phyloP scores from a whole-genome alignment of 1,139 yeast species.

The Protomyces lactucae-debilis region DNA sequence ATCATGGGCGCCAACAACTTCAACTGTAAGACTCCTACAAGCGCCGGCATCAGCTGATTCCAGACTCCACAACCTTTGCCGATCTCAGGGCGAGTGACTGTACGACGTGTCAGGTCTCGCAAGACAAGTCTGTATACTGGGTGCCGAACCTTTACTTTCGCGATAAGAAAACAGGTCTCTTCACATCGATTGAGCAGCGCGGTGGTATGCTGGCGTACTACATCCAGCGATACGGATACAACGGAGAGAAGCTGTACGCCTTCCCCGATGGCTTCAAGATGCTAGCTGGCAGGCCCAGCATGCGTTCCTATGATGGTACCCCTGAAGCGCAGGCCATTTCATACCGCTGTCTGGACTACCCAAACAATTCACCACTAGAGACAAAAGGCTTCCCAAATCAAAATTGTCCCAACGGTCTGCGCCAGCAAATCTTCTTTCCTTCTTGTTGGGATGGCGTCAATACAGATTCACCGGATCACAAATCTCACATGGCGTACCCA shows the following conservation, averaged over 20 bases:
- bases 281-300: slow-evolving; percentile 28
- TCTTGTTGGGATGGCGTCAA: slow-evolving; percentile 31
- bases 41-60: not conserved
- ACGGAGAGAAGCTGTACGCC: slow-evolving; percentile 25
- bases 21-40: not conserved
- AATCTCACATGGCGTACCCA: slow-evolving; percentile 28
- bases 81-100: slow-evolving; percentile 20
- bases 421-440: slow-evolving; percentile 28
- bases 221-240: slow-evolving; percentile 27
- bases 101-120: slow-evolving; percentile 25
- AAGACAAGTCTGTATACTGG: slow-evolving; percentile 28
- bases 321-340: slow-evolving; percentile 25
- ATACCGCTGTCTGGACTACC: slow-evolving; percentile 24
- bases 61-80: slow-evolving; percentile 10
- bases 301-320: slow-evolving; percentile 1
- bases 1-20: slow-evolving; percentile 25
- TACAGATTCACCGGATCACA: slow-evolving; percentile 27
- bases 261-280: slow-evolving; percentile 30
- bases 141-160: slow-evolving; percentile 25
- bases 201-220: slow-evolving; percentile 29
- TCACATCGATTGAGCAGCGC: slow-evolving; percentile 13
- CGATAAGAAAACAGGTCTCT: slow-evolving; percentile 10
- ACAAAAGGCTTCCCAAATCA: slow-evolving; percentile 17
- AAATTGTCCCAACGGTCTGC: slow-evolving; percentile 27
- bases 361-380: slow-evolving; percentile 24